Evolutionary conservation across 306 rosid species (phyloP), one percentile per base, ranked within the genome.

Genomic region (Lathyrus sativus): DNA sequence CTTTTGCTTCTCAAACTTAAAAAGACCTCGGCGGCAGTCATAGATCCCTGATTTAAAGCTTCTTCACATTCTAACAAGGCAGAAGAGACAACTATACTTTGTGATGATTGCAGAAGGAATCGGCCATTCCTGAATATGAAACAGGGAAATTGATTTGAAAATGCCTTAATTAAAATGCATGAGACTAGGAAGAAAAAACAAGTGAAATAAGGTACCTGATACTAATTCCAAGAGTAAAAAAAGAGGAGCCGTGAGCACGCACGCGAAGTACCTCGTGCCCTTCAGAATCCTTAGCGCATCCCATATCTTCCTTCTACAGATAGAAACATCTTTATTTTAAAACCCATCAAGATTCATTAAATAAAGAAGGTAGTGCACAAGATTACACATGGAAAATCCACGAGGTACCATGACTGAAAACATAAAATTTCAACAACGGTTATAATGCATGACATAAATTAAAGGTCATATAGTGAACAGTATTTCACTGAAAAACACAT

Each of bases 231-330:
- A 93, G 90, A 60, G 90, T 88, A 74, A 88, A 90, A 81, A 82
- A 90, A 6, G 90, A 87, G 24, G 96, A 90, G 57, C 95, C 92
- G 77, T 86, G 90, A 46, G 99, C 99, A 68, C 97, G 96, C 75
- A 90, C 96, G 15, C 73, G 35, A 80, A 93, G 71, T 61, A 90
- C 84, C 86, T 79, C 99, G n/a, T 78, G 89, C 54, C 92, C 99
- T 70, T 81, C 95, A 69, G 81, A 81, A 44, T 85, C 89, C 80
- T 69, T 82, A 64, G 65, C 75, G 63, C 60, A 42, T 29, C 82
- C 62, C 75, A 72, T 79, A 43, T 67, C 82, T 70, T 84, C 90
- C 76, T 86, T 84, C 97, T 90, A 85, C 78, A 82, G 49, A 62
- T 58, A 78, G 48, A 71, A 74, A 49, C 22, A 73, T 69, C 70